Evolutionary conservation across 345 rosid species (phyloP).

Genomic region (Linum trigynum): DNA sequence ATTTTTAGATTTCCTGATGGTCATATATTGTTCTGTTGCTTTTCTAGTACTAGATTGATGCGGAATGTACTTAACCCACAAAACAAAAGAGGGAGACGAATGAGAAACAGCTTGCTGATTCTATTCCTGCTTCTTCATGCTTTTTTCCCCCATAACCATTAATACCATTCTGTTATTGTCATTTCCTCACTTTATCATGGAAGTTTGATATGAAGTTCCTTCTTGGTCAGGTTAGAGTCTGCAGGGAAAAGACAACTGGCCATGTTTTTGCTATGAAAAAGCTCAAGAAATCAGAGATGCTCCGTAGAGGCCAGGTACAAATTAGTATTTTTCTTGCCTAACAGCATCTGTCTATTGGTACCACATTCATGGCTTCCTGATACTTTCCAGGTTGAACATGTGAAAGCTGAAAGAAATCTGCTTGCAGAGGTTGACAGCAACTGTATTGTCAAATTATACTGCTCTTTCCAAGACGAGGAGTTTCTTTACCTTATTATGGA

Average conservation of each 20-base stretch:
- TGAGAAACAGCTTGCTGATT: too few relatives aligned
- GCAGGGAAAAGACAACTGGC: constrained; percentile 77
- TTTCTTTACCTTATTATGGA: constrained; percentile 91
- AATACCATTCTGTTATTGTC: not conserved
- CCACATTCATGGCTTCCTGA: constrained; percentile 3
- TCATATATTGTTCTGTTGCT: not conserved
- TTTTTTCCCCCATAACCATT: too few relatives aligned
- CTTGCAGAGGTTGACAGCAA: constrained; percentile 95
- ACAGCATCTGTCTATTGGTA: not conserved
- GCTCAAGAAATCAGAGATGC: constrained; percentile 3
- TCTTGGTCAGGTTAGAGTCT: constrained; percentile 71
- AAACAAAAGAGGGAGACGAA: too few relatives aligned
- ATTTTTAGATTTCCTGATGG: too few relatives aligned
- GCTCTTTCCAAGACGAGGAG: constrained; percentile 90
- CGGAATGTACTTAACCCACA: too few relatives aligned
- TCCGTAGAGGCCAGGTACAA: constrained; percentile 1
- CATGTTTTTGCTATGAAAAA: constrained; percentile 96
- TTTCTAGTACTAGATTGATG: not conserved
- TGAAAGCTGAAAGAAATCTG: constrained; percentile 87
- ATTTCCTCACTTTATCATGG: not conserved
- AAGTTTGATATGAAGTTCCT: constrained; percentile 9
- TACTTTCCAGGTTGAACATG: constrained; percentile 73
- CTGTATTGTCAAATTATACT: constrained; percentile 89
- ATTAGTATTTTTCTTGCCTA: not conserved
- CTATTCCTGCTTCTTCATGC: too few relatives aligned